Conservation (phyloP, 257 asterid genomes). For the Galeopsis tetrahit region DNA sequence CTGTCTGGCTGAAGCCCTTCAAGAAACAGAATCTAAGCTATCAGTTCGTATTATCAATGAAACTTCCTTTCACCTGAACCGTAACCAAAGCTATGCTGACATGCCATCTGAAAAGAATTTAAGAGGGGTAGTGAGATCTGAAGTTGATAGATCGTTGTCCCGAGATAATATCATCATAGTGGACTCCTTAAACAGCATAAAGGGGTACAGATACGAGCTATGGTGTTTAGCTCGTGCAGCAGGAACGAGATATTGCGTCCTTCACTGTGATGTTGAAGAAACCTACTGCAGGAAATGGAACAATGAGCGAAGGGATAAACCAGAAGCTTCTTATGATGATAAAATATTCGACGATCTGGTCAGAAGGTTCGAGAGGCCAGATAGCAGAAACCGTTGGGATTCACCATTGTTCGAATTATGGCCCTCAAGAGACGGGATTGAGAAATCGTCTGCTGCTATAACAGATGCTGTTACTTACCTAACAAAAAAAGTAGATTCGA, state of each 20-base stretch:
- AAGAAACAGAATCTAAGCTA: conserved; percentile 67
- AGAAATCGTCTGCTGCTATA: conserved; percentile 63
- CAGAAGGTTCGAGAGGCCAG: conserved; percentile 94
- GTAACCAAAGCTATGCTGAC: conserved; percentile 77
- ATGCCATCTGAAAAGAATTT: conserved; percentile 94
- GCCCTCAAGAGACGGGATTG: conserved; percentile 75
- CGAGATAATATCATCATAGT: conserved; percentile 76
- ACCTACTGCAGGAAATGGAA: conserved; percentile 76
- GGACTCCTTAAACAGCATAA: conserved; percentile 93
- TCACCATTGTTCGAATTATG: conserved; percentile 85
- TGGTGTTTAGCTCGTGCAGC: conserved; percentile 99
- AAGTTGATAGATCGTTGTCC: conserved; percentile 87
- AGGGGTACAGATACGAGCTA: conserved; percentile 95
- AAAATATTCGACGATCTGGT: conserved; percentile 74
- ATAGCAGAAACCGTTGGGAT: conserved; percentile 92
- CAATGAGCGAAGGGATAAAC: conserved; percentile 57
- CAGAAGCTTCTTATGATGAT: conserved; percentile 60
- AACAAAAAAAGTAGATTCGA: conserved; percentile 85
- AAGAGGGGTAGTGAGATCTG: conserved; percentile 92
- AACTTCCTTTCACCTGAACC: conserved; percentile 82
- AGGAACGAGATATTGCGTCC: conserved; percentile 86
- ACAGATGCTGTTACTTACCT: conserved; percentile 74
- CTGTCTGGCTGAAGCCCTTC: conserved; percentile 78
- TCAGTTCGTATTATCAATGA: conserved; percentile 73
- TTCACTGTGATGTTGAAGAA: conserved; percentile 75